Conservation (phyloP, 176 grass and related monocot genomes). For the Triticum turgidum region DNA sequence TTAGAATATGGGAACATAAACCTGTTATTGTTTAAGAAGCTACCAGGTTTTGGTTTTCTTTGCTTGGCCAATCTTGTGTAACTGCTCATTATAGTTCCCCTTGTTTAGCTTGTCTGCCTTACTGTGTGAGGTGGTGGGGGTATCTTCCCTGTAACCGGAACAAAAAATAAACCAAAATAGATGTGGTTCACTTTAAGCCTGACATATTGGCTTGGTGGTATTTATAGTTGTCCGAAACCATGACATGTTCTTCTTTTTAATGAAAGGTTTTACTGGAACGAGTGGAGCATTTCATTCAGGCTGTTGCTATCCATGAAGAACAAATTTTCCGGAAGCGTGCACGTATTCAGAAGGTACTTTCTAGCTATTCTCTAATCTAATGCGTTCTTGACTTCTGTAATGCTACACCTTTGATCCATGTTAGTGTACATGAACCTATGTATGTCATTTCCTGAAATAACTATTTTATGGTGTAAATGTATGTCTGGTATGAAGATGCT, state of each 20-base stretch:
- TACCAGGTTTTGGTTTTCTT: neutral
- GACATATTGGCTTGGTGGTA: neutral
- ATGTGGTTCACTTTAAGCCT: slow-evolving; percentile 1
- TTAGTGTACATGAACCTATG: neutral
- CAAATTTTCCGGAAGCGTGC: slow-evolving; percentile 95
- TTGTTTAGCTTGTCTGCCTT: slow-evolving; percentile 1
- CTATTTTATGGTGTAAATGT: slow-evolving; percentile 17
- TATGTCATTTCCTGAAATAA: slow-evolving; percentile 19
- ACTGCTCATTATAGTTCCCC: neutral
- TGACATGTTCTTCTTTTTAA: slow-evolving; percentile 40
- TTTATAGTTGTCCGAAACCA: neutral
- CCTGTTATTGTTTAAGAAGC: slow-evolving; percentile 3
- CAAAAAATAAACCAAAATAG: neutral
- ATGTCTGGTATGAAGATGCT: slow-evolving; percentile 1
- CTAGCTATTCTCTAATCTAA: slow-evolving; percentile 2
- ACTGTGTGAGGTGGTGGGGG: neutral
- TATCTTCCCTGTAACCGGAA: neutral
- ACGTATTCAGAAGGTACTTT: slow-evolving; percentile 90
- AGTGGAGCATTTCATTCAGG: slow-evolving; percentile 94
- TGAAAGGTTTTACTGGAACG: slow-evolving; percentile 78
- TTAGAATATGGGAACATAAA: neutral
- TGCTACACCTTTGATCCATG: neutral
- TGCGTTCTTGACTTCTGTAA: slow-evolving; percentile 19
- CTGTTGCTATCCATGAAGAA: slow-evolving; percentile 83
- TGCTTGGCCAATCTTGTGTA: slow-evolving; percentile 12